Conservation (phyloP, 2,329 filamentous ascomycete species). For the Zasmidium cellare region DNA sequence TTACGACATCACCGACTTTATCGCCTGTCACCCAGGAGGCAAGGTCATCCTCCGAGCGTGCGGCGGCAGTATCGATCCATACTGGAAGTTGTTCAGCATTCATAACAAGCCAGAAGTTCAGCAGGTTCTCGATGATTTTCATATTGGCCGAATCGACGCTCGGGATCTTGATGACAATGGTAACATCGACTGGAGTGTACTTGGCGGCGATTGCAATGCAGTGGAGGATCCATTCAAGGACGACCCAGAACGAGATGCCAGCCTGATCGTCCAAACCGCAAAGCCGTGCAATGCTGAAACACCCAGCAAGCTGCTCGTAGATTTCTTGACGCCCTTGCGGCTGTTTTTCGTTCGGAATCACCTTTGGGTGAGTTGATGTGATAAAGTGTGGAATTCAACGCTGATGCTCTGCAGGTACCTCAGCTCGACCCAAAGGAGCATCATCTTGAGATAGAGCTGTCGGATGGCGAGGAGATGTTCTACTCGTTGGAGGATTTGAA, state of each 20-base stretch:
- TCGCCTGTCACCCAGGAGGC: slow-evolving; percentile 65
- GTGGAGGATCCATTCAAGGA: slow-evolving; percentile 62
- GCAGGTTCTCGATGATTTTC: slow-evolving; percentile 63
- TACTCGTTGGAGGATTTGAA: slow-evolving; percentile 59
- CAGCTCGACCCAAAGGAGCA: slow-evolving; percentile 47
- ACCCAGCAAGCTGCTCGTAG: slow-evolving; percentile 49
- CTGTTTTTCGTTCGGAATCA: slow-evolving; percentile 64
- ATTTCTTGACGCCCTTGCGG: slow-evolving; percentile 57
- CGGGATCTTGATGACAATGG: slow-evolving; percentile 60
- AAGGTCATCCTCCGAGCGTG: slow-evolving; percentile 67
- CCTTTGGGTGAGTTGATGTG: slow-evolving; percentile 54
- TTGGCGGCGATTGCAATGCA: slow-evolving; percentile 33
- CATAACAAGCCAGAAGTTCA: slow-evolving; percentile 65
- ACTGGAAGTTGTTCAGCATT: slow-evolving; percentile 70
- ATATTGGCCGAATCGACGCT: slow-evolving; percentile 61
- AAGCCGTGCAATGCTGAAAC: slow-evolving; percentile 65
- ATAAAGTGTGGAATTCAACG: neutral
- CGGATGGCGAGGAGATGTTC: slow-evolving; percentile 53
- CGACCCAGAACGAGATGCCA: slow-evolving; percentile 55
- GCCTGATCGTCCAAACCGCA: slow-evolving; percentile 53
- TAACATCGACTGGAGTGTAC: slow-evolving; percentile 29
- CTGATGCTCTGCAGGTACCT: slow-evolving; percentile 37
- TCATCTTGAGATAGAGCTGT: slow-evolving; percentile 55
- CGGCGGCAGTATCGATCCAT: slow-evolving; percentile 64
- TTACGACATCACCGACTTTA: slow-evolving; percentile 71